Evolutionary conservation across 805 yeast genomes (phyloP), one percentile per base, ranked within the genome.

Genomic region (Cyberlindnera veronae): DNA sequence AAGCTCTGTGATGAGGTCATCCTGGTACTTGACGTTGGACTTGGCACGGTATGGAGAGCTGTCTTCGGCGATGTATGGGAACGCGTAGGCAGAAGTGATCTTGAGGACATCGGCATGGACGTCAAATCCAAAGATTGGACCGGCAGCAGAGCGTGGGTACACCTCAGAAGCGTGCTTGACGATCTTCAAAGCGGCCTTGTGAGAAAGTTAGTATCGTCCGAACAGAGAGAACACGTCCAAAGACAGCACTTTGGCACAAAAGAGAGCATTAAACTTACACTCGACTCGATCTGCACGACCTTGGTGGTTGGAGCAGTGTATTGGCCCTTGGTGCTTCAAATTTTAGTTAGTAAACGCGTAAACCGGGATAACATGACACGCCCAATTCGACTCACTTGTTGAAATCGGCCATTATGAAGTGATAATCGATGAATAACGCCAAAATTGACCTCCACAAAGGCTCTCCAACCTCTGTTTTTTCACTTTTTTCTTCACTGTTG

Each of bases 61-160:
- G 51, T 79, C 84, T 50, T 81, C 87, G 44, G 66, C 57, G 44
- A 62, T 57, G 33, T 62, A 40, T 40, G 95, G 91, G 65, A 76
- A 81, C 37, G 85, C 81, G 64, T 77, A 84, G 17, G 79, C 68
- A 51, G 81, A 82, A 11, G 87, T 69, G 33, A 71, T 59, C 36
- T 66, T 63, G 13, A 72, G 55, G 26, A 75, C 67, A 11, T 67
- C 62, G 24, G 60, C 67, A 40, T 74, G 76, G 41, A 75, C 76
- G 57, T 81, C 87, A 44, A 81, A 68, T n/a, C 95, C 95, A 42
- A 80, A 76, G 39, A 86, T 68, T 28, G 87, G 79, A 16, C 95
- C 95, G 21, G 81, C 69, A 44, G 73, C 81, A 20, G 77, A 65
- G 29, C 77, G 68, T 31, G 89, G 85, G 55, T 68, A 72, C 51